phyloP scores from a whole-genome alignment of 1,284 basidiomycete species.

The Malassezia arunalokei region DNA sequence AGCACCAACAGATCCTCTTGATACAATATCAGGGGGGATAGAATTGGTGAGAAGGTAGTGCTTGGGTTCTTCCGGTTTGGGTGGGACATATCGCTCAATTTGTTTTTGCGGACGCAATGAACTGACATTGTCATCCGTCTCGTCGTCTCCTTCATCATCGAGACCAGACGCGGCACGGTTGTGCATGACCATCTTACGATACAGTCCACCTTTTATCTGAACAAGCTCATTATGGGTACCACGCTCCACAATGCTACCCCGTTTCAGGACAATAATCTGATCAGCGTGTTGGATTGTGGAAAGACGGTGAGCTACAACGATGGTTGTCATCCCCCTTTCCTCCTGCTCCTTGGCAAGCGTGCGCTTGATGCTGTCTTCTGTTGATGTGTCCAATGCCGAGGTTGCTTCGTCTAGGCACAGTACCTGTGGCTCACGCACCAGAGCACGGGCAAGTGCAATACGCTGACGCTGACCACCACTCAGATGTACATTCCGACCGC shows the following conservation, averaged over 20 bases:
- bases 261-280: slow-evolving; percentile 35
- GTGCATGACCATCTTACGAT: slow-evolving; percentile 37
- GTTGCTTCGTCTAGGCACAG: slow-evolving; percentile 42
- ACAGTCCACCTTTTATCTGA: slow-evolving; percentile 18
- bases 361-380: slow-evolving; percentile 35
- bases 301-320: slow-evolving; percentile 41
- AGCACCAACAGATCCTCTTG: not conserved
- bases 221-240: slow-evolving; percentile 34
- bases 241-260: slow-evolving; percentile 32
- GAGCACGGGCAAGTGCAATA: slow-evolving; percentile 40
- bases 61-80: not conserved
- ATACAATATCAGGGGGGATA: not conserved
- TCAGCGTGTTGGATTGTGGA: slow-evolving; percentile 42
- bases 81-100: not conserved
- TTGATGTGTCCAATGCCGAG: slow-evolving; percentile 37
- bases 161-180: slow-evolving; percentile 21
- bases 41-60: not conserved
- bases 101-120: not conserved
- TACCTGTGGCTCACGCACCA: slow-evolving; percentile 35
- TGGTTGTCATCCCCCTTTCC: slow-evolving; percentile 38
- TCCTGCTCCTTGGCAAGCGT: slow-evolving; percentile 35
- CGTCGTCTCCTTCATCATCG: not conserved
- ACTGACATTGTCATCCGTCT: not conserved
- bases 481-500: slow-evolving; percentile 45
- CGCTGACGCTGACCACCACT: slow-evolving; percentile 42